phyloP scores from a whole-genome alignment of 2,329 filamentous ascomycete species.

The Plectosphaerella sp. region DNA sequence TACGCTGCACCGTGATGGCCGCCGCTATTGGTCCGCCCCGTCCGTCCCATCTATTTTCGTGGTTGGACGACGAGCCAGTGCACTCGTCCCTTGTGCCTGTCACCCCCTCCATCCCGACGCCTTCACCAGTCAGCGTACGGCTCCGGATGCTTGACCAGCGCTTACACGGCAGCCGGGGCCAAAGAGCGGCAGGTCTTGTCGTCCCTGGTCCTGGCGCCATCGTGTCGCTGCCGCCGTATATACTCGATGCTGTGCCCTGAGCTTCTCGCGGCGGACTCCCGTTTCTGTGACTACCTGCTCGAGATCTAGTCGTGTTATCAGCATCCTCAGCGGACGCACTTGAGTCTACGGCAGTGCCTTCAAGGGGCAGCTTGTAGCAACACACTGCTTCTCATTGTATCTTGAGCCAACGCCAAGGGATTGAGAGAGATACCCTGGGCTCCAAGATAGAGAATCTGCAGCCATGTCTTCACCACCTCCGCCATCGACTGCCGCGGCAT shows the following conservation, averaged over 20 bases:
- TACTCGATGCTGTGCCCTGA: constrained; percentile 3
- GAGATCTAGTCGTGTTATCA: neutral
- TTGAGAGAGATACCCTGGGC: too few relatives aligned
- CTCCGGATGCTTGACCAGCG: constrained; percentile 8
- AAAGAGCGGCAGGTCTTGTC: too few relatives aligned
- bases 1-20: constrained; percentile 25
- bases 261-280: neutral
- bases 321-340: neutral
- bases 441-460: too few relatives aligned
- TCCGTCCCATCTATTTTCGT: constrained; percentile 10
- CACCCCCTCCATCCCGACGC: constrained; percentile 7
- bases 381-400: too few relatives aligned
- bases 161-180: constrained; percentile 7
- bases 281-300: neutral
- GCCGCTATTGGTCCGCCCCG: constrained; percentile 20
- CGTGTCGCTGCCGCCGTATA: constrained; percentile 3
- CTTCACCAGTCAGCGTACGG: constrained; percentile 8
- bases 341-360: constrained; percentile 4
- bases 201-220: too few relatives aligned
- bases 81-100: neutral
- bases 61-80: constrained; percentile 1
- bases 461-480: constrained; percentile 31
- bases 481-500: constrained; percentile 35
- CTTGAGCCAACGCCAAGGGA: too few relatives aligned
- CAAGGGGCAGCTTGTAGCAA: neutral